Evolutionary conservation across 306 rosid species (phyloP), one percentile per base, ranked within the genome.

Genomic region (Medicago ruthenica): DNA sequence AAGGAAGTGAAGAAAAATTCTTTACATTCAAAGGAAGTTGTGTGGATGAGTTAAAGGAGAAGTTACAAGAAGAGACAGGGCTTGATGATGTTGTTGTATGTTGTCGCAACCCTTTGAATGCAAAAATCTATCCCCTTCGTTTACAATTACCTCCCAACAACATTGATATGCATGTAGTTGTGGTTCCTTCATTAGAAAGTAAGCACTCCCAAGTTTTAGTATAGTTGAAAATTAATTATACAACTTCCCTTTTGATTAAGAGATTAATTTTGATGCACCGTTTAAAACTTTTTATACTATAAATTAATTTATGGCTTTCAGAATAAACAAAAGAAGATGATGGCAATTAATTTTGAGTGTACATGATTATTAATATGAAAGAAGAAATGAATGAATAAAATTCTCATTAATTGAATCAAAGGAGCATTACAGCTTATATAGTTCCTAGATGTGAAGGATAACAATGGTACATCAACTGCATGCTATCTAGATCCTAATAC

Each of bases 111-210:
- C 97, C 90, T 1, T 81, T 93, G 42, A 90, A 76, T 62, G 89
- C 89, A 4, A 79, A 88, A 74, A 89, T 93, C 5, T 84, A 77
- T 74, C 96, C 97, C 8, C 89, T 91, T 44, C 92, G 85, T 63
- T 82, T 93, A 21, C 97, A 91, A 47, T 90, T 93, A 73, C 98
- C 98, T 20, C 98, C 98, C 2, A 88, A 93, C 88, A 91, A 93
- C 13, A 3, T 86, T 16, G 89, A 87, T 11, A 78, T 91, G 88
- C 92, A 89, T 8, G 79, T 93, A 3, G 79, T 93, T 7, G 75
- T 91, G 7, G 88, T 89, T 81, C 89, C 83, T 62, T 77, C 90
- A 0, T 67, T 79, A 1, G 0, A 67, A 70, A 84, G 44, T 31
- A 31, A 61, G 1, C 8, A 51, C 20, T 51, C 11, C 20, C 10